Percentiles rank a stretch among this genome's conserved stretches.
phyloP scores from a whole-genome alignment of 768 basidiomycete genomes.

The Hydnum rufescens region DNA sequence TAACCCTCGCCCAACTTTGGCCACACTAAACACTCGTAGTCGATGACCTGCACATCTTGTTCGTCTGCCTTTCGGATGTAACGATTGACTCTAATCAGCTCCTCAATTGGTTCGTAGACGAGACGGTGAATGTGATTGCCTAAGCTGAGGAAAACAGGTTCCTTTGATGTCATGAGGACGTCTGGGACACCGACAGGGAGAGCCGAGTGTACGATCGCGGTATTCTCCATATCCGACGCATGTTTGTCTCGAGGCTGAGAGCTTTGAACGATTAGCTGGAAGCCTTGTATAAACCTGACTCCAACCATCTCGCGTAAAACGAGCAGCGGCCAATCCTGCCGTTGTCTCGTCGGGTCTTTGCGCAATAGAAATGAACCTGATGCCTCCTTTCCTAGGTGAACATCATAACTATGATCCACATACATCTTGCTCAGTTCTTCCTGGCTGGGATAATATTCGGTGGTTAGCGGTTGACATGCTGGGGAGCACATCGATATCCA shows the following conservation, averaged over 20 bases:
- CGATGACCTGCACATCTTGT: conserved; percentile 31
- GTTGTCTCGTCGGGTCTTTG: conserved; percentile 26
- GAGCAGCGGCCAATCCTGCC: conserved; percentile 32
- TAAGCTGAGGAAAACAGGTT: conserved; percentile 78
- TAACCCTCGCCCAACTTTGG: conserved; percentile 78
- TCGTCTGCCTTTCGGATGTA: conserved; percentile 44
- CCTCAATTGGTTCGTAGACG: conserved; percentile 55
- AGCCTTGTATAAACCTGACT: conserved; percentile 79
- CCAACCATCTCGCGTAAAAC: conserved; percentile 91
- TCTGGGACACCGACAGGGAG: conserved; percentile 21
- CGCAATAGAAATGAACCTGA: conserved; percentile 54
- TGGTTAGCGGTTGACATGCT: conserved; percentile 73
- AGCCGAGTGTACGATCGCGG: conserved; percentile 26
- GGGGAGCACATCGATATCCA: conserved; percentile 80
- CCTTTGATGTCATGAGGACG: conserved; percentile 14
- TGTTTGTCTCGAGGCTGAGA: conserved; percentile 28
- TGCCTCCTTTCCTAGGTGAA: conserved; percentile 70
- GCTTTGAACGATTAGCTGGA: conserved; percentile 71
- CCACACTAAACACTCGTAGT: conserved; percentile 87
- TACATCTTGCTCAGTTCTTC: conserved; percentile 58
- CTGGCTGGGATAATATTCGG: conserved; percentile 66
- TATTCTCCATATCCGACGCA: background rate
- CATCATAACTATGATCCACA: conserved; percentile 72
- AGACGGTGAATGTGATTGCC: conserved; percentile 90
- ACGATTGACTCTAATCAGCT: conserved; percentile 69